Conservation (phyloP, 2,329 filamentous ascomycete genomes). For the Davidsoniella virescens region DNA sequence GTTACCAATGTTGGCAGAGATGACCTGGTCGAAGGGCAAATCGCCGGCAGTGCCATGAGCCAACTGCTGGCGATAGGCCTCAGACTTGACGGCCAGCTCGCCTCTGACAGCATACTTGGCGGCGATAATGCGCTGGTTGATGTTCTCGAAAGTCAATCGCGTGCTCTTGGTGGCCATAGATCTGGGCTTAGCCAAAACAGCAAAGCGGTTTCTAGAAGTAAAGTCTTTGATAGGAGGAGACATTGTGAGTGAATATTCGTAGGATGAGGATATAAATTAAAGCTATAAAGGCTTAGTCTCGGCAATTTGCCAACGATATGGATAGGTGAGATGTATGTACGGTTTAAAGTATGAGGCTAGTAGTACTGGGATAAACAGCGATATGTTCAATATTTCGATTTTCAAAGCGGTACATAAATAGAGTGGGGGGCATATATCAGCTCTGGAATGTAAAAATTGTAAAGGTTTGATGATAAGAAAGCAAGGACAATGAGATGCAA, state of each 20-base stretch:
- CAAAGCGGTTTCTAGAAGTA: background rate
- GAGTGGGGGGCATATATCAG: too few relatives aligned
- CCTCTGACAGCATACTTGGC: conserved; percentile 95
- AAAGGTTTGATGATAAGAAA: too few relatives aligned
- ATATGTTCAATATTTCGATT: too few relatives aligned
- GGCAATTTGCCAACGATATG: too few relatives aligned
- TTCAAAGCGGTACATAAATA: too few relatives aligned
- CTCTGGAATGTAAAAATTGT: too few relatives aligned
- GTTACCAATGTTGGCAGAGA: conserved; percentile 97
- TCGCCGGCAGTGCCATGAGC: conserved; percentile 33
- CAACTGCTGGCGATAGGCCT: conserved; percentile 69
- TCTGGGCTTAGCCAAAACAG: conserved; percentile 6
- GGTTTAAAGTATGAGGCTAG: too few relatives aligned
- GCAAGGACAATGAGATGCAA: background rate
- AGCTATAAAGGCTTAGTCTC: too few relatives aligned
- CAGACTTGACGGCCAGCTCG: conserved; percentile 84
- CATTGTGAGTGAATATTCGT: conserved; percentile 1
- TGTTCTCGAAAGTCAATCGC: conserved; percentile 62
- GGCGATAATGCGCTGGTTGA: conserved; percentile 74
- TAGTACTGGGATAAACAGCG: too few relatives aligned
- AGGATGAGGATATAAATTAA: too few relatives aligned
- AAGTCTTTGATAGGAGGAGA: conserved; percentile 5
- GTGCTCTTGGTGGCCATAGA: conserved; percentile 23
- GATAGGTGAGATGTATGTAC: too few relatives aligned
- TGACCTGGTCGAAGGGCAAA: conserved; percentile 78